Conservation (phyloP, 2,329 filamentous ascomycete genomes). For the Talaromyces sp. region DNA sequence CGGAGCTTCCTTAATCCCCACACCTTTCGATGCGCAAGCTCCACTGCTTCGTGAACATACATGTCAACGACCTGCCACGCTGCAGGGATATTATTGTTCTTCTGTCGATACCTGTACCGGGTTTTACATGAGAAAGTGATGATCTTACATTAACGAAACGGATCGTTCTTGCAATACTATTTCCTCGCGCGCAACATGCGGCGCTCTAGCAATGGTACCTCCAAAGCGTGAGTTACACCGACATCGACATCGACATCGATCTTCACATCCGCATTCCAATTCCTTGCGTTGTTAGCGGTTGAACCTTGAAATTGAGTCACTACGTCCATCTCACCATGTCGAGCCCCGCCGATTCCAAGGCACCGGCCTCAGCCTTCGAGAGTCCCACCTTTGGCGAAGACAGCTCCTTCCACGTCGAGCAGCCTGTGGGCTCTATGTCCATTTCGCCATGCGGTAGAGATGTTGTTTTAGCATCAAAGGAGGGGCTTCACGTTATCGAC, state of each 20-base stretch:
- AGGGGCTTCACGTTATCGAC: slow-evolving; percentile 87
- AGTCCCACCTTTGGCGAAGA: slow-evolving; percentile 85
- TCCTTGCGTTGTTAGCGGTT: not conserved
- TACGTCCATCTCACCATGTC: slow-evolving; percentile 20
- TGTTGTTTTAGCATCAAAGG: slow-evolving; percentile 82
- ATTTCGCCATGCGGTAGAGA: slow-evolving; percentile 90
- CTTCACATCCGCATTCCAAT: not conserved
- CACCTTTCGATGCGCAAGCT: slow-evolving; percentile 5
- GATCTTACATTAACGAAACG: not conserved
- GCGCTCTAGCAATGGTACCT: not conserved
- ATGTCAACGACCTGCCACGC: not conserved
- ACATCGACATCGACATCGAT: not conserved
- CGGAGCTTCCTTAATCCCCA: slow-evolving; percentile 2
- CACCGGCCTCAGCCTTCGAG: slow-evolving; percentile 61
- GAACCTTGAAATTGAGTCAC: not conserved
- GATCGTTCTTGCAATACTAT: not conserved
- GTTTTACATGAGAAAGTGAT: not conserved
- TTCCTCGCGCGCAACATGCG: slow-evolving; percentile 1
- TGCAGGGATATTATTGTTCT: not conserved
- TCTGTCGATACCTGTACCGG: not conserved
- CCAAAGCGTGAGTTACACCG: not conserved
- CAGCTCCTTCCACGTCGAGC: slow-evolving; percentile 76
- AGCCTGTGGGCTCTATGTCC: slow-evolving; percentile 78
- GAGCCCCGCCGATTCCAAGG: slow-evolving; percentile 33
- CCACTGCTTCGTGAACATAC: slow-evolving; percentile 3